A percentile compares a stretch with the other conserved stretches of the same genome.
Evolutionary conservation across 139 green algal species (phyloP).

Genomic region (Asterochloris sp.): DNA sequence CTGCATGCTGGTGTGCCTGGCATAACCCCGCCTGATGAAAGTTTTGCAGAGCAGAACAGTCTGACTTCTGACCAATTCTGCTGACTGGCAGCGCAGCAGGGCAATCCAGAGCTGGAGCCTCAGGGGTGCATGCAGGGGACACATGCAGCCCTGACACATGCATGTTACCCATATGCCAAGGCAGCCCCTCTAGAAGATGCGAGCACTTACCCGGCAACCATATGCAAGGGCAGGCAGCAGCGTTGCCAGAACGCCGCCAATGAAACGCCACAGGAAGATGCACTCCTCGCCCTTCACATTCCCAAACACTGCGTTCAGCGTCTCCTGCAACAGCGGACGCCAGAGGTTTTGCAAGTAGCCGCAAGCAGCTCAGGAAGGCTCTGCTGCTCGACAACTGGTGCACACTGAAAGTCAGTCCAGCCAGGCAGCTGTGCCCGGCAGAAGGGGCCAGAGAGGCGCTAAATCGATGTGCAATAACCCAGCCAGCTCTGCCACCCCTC

Average conservation of each 20-base stretch:
- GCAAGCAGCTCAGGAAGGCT: too few species aligned
- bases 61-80: not conserved
- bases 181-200: not conserved
- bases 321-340: conserved; percentile 10
- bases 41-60: not conserved
- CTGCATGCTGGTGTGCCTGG: not conserved
- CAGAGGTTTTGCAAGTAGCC: too few species aligned
- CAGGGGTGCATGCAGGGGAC: not conserved
- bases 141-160: not conserved
- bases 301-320: conserved; percentile 34
- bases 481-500: too few species aligned
- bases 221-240: conserved; percentile 33
- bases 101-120: not conserved
- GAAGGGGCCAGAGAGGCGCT: too few species aligned
- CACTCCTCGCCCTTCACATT: conserved; percentile 33
- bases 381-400: too few species aligned
- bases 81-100: not conserved
- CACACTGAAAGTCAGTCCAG: too few species aligned
- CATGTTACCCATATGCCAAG: not conserved
- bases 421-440: too few species aligned
- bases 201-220: conserved; percentile 28
- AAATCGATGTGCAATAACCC: too few species aligned
- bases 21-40: not conserved
- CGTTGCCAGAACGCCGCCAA: conserved; percentile 32
- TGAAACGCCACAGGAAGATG: conserved; percentile 35